Evolutionary conservation across 768 basidiomycete species (phyloP).

Genomic region (Russula sp.): DNA sequence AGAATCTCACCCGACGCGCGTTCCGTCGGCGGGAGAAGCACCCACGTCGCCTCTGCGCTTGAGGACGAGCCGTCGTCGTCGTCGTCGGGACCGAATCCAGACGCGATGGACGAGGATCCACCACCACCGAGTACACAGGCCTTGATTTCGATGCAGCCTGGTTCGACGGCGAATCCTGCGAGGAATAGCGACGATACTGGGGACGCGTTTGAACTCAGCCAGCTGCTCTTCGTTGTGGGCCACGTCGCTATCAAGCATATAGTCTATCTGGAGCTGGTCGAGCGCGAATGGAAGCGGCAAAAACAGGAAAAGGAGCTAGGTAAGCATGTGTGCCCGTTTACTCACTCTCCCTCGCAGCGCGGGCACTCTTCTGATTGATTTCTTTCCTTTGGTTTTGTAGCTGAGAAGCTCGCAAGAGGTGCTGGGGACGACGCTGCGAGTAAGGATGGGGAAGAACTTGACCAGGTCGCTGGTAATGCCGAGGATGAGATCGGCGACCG

Average conservation of each 20-base stretch:
- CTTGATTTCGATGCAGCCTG: slow-evolving; percentile 23
- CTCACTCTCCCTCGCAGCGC: background rate
- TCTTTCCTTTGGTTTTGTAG: slow-evolving; percentile 36
- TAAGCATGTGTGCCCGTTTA: slow-evolving; percentile 37
- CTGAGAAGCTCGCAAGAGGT: slow-evolving; percentile 56
- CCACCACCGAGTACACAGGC: slow-evolving; percentile 37
- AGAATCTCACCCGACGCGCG: slow-evolving; percentile 69
- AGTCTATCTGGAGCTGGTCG: slow-evolving; percentile 91
- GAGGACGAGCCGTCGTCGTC: slow-evolving; percentile 13
- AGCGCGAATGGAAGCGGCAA: slow-evolving; percentile 93
- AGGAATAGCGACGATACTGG: slow-evolving; percentile 52
- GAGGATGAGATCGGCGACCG: slow-evolving; percentile 98
- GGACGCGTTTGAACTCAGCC: slow-evolving; percentile 85
- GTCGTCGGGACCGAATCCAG: slow-evolving; percentile 40
- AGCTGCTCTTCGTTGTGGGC: slow-evolving; percentile 93
- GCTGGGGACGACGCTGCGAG: slow-evolving; percentile 41
- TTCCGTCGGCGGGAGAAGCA: slow-evolving; percentile 42
- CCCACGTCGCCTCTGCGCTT: slow-evolving; percentile 32
- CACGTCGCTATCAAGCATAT: slow-evolving; percentile 98
- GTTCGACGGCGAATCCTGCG: slow-evolving; percentile 14
- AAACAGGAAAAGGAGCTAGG: slow-evolving; percentile 86
- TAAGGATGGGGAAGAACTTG: slow-evolving; percentile 79
- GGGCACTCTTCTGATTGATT: background rate
- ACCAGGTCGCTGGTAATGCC: slow-evolving; percentile 95
- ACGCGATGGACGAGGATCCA: slow-evolving; percentile 58